Percentiles rank a stretch among this genome's conserved stretches.
Conservation (phyloP, 257 asterid species). For the Solanum chmielewskii region DNA sequence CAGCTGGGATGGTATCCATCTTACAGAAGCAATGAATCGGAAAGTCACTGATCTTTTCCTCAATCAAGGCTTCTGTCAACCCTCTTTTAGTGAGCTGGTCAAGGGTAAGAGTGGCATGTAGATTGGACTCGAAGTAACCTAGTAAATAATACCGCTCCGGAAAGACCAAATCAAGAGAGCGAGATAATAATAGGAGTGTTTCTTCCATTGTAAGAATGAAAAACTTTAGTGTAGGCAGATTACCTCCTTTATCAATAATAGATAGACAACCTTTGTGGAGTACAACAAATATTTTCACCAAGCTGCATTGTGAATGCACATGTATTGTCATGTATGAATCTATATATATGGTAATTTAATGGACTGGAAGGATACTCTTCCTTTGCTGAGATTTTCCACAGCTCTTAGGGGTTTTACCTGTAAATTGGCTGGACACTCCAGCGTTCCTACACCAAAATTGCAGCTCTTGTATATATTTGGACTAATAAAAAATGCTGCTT, state of each 20-base stretch:
- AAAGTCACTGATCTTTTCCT: slow-evolving; percentile 25
- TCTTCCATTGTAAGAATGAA: background rate
- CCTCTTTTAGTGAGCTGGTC: slow-evolving; percentile 20
- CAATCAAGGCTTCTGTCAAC: slow-evolving; percentile 30
- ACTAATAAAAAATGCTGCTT: background rate
- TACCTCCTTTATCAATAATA: background rate
- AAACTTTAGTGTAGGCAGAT: background rate
- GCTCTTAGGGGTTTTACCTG: background rate
- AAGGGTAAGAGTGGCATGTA: slow-evolving; percentile 3
- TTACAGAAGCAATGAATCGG: slow-evolving; percentile 28
- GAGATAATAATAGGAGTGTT: slow-evolving; percentile 4
- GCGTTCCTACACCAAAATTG: background rate
- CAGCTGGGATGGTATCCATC: slow-evolving; percentile 32
- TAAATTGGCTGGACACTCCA: background rate
- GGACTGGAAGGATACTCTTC: background rate
- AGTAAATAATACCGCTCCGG: slow-evolving; percentile 6
- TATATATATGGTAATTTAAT: background rate
- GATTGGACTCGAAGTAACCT: background rate
- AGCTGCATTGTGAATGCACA: background rate
- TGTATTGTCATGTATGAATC: background rate
- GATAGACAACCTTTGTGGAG: background rate
- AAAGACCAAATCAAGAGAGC: slow-evolving; percentile 16
- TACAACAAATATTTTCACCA: background rate
- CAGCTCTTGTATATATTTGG: background rate
- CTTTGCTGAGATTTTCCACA: background rate